A percentile compares a stretch with the other conserved stretches of the same genome.
Conservation (phyloP, 768 basidiomycete genomes). For the Hygrophorus russula region DNA sequence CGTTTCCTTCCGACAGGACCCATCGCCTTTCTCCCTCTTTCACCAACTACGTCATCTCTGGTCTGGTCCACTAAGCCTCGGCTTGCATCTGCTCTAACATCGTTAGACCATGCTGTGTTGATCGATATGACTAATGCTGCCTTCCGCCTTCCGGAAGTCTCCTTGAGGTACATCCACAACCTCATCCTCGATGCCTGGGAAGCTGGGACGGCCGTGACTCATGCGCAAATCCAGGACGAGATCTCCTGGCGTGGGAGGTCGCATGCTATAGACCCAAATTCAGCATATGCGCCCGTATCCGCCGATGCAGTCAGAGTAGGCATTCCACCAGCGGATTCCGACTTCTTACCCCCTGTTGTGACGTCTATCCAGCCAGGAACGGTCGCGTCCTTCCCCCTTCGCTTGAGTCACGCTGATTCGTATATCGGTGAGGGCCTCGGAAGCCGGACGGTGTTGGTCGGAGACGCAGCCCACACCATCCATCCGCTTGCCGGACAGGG, state of each 20-base stretch:
- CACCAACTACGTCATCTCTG: conserved; percentile 66
- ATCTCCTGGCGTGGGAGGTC: conserved; percentile 65
- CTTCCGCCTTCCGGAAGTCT: conserved; percentile 72
- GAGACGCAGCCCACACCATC: conserved; percentile 91
- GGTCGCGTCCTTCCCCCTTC: conserved; percentile 83
- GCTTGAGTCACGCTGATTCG: conserved; percentile 73
- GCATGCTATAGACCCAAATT: conserved; percentile 52
- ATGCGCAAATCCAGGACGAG: conserved; percentile 43
- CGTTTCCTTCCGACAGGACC: conserved; percentile 93
- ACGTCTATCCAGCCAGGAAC: conserved; percentile 58
- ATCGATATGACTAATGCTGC: conserved; percentile 79
- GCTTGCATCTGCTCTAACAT: conserved; percentile 62
- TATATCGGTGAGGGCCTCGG: conserved; percentile 70
- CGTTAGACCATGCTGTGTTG: conserved; percentile 53
- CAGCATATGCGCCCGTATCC: conserved; percentile 46
- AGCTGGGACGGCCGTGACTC: conserved; percentile 33
- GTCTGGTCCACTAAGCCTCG: conserved; percentile 88
- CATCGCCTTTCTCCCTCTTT: conserved; percentile 88
- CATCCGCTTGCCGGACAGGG: conserved; percentile 97
- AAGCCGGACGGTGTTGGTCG: conserved; percentile 75
- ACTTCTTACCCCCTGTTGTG: conserved; percentile 66
- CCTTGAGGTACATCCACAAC: conserved; percentile 55
- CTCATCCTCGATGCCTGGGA: conserved; percentile 45
- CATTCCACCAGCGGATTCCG: conserved; percentile 50
- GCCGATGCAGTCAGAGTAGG: conserved; percentile 22